Base-by-base conservation (phyloP, 768 basidiomycete genomes). In the Coprinopsis marcescibilis region DNA sequence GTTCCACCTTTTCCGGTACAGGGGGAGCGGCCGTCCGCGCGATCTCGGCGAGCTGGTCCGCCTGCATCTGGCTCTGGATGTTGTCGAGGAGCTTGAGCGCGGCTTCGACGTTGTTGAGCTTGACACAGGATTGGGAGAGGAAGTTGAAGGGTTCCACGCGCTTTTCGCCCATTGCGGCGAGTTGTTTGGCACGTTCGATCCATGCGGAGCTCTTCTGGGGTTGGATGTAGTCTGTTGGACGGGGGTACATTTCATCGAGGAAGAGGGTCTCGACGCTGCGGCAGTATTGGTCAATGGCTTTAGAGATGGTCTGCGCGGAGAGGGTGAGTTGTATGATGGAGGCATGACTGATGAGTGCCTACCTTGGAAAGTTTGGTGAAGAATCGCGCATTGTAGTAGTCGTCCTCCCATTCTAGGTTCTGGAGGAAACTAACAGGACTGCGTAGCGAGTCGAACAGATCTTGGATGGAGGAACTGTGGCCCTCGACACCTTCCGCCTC, bases 61-160 rank as follows among this genome's bases (percentile, higher is more conserved):
- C 91, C 48, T 93, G 77, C 73, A 96, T 82, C 57, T 91, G 85
- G 42, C 77, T 83, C 63, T 97, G 98, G 78, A 98, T 87, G 51
- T 87, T 89, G 63, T 99, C 96, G 51, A 99, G 75, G 38, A 96
- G 74, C 50, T 81, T 81, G 24, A 93, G 81, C 1, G 94, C 92
- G 10, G 90, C 86, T 56, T 94, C 93, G 52, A 98, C 82, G 63
- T 97, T 97, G 72, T 99, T 99, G 42, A 98, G 76, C 70, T 97
- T 97, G 61, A 99, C 89, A 58, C 94, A 97, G 0, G 91, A 92
- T 68, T 95, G 81, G 0, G 93, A 78, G 41, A 78, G 82, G 71
- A 99, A 98, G 57, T 93, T 90, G 73, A 94, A 99, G 1, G 92
- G 89, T 56, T 93, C 91, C 35, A 94, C 76, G 63, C 88, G 94